These are phyloP conservation scores for Mollisia scopiformis DNA, from an alignment of 2,329 filamentous ascomycete species.

Conservation along the genomic window DNA sequence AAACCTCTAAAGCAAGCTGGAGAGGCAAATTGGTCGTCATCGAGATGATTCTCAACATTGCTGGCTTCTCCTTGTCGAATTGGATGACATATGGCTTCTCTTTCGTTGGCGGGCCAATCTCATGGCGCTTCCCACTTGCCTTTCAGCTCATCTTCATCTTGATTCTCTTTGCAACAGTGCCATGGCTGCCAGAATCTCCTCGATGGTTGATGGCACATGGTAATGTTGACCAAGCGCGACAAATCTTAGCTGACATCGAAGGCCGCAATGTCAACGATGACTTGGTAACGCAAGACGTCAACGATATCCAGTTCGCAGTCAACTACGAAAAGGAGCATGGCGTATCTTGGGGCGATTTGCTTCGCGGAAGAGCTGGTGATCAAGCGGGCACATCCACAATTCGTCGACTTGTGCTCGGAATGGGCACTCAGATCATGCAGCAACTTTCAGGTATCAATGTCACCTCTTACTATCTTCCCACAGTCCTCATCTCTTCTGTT, in stretches of 20 bases:
- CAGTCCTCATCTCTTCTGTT: conserved; percentile 50
- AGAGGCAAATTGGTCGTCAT: conserved; percentile 45
- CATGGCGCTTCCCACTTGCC: conserved; percentile 55
- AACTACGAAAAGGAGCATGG: neutral
- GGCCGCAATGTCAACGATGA: conserved; percentile 51
- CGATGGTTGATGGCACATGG: conserved; percentile 28
- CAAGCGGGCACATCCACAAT: conserved; percentile 48
- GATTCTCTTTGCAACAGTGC: conserved; percentile 37
- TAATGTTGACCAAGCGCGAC: neutral
- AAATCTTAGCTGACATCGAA: conserved; percentile 41
- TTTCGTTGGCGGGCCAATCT: conserved; percentile 48
- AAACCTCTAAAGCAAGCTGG: conserved; percentile 46
- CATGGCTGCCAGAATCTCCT: conserved; percentile 41
- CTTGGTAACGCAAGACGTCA: neutral
- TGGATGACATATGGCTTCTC: conserved; percentile 57
- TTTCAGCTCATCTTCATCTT: conserved; percentile 47
- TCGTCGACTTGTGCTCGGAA: conserved; percentile 43
- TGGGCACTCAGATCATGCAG: conserved; percentile 50
- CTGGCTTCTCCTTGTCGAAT: conserved; percentile 55
- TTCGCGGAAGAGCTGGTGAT: conserved; percentile 39
- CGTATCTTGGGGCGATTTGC: conserved; percentile 2
- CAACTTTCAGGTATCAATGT: conserved; percentile 41
- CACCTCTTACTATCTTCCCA: conserved; percentile 45
- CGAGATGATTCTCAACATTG: conserved; percentile 26
- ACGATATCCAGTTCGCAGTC: neutral